Evolutionary conservation across 305 asterid species (phyloP), one percentile per base, ranked within the genome.

Genomic region (Stenogyne calaminthoides): DNA sequence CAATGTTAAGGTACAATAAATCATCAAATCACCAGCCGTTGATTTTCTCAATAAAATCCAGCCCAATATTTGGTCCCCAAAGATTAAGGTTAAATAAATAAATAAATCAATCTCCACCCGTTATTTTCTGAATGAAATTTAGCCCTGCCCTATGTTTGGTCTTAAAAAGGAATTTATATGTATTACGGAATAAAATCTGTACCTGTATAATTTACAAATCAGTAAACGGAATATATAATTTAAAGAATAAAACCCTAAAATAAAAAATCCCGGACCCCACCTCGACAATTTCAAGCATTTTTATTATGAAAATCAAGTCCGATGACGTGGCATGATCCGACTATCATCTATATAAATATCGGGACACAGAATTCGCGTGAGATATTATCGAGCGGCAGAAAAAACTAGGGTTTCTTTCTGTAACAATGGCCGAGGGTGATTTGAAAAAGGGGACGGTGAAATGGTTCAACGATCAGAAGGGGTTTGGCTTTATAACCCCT

Each of bases 391-490:
- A 69, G 72, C 58, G 65, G 56, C 56, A 76, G 76, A 54, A 49
- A 39, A 68, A 51, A 27, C 52, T 80, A 77, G 82, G 82, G 84
- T 74, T 82, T 78, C 59, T 6, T 82, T 78, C 59, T 6, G 64
- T 9, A 49, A 40, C 73, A 16, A 85, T 85, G 89, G 82, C 77
- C 0, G 86, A 78, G 32, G 77, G 81, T 39, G 86, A 81, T n/a
- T 57, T 83, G 73, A 83, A 85, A 18, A 81, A 55, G 80, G 98
- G 98, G 0, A 69, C 81, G 0, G 98, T 92, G 7, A 92, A 92
- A 64, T 92, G 98, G 98, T 92, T 92, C 69, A 88, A 78, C 66
- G 94, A 84, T 10, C 89, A 87, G 16, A 92, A 88, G 64, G 98
- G 98, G 0, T 92, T 81, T 29, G 98, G 98, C 0, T 92, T 92